Evolutionary conservation across 2,329 filamentous ascomycete genomes (phyloP).

Genomic region (Tolypocladium tropicale): DNA sequence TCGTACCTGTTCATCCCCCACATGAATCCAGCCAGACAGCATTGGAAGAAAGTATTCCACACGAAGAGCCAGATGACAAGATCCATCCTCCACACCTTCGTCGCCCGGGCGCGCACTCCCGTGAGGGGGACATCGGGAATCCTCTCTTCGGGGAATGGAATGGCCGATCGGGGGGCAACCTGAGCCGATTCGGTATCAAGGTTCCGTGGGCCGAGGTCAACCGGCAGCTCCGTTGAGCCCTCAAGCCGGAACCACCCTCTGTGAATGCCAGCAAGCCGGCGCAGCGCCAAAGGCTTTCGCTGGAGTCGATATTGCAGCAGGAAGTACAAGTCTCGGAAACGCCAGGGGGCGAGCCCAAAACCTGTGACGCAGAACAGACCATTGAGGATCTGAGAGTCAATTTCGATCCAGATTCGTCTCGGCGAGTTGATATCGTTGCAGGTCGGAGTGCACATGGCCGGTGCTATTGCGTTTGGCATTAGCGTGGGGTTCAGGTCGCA

Average conservation of each 20-base stretch:
- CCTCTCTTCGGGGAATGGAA: slow-evolving; percentile 55
- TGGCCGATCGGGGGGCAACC: slow-evolving; percentile 21
- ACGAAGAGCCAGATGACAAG: slow-evolving; percentile 71
- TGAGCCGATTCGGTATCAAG: slow-evolving; percentile 29
- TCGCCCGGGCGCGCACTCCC: slow-evolving; percentile 56
- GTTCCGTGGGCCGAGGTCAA: slow-evolving; percentile 41
- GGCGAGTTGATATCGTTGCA: slow-evolving; percentile 68
- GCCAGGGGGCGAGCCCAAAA: slow-evolving; percentile 77
- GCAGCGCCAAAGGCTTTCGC: slow-evolving; percentile 45
- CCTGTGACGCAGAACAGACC: slow-evolving; percentile 79
- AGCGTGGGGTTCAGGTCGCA: not conserved
- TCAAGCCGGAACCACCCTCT: slow-evolving; percentile 64
- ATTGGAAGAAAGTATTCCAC: slow-evolving; percentile 69
- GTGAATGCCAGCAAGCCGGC: slow-evolving; percentile 64
- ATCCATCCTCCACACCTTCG: slow-evolving; percentile 65
- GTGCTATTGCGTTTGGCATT: slow-evolving; percentile 23
- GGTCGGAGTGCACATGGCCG: slow-evolving; percentile 59
- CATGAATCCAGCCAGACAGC: slow-evolving; percentile 67
- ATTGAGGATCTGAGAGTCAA: slow-evolving; percentile 69
- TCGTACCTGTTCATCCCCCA: slow-evolving; percentile 66
- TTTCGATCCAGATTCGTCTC: slow-evolving; percentile 77
- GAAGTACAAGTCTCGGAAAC: slow-evolving; percentile 70
- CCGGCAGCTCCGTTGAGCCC: slow-evolving; percentile 50
- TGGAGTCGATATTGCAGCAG: slow-evolving; percentile 53
- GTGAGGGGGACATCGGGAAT: slow-evolving; percentile 62